These are phyloP conservation scores for Carex littledalei DNA, from an alignment of 176 grass and related monocot genomes.

Conservation along the genomic window DNA sequence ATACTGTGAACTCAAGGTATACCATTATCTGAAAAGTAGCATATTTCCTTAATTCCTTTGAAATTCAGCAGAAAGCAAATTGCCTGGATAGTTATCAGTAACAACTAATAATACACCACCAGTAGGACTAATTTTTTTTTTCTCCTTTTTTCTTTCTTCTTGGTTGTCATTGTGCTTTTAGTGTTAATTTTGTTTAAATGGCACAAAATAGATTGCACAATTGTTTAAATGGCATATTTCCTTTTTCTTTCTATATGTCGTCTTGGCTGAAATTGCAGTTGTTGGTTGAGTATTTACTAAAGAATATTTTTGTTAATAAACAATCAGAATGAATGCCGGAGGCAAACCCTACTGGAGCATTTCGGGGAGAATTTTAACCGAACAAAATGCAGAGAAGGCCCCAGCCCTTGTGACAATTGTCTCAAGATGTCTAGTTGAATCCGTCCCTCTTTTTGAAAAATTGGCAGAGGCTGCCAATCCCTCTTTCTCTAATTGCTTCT, in stretches of 20 bases:
- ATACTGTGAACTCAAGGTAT: slow-evolving; percentile 92
- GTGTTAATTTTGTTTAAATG: background rate
- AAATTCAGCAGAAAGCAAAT: background rate
- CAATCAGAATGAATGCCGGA: slow-evolving; percentile 63
- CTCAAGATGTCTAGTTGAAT: slow-evolving; percentile 36
- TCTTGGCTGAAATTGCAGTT: background rate
- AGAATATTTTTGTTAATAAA: background rate
- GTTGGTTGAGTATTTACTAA: background rate
- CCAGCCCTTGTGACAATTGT: slow-evolving; percentile 86
- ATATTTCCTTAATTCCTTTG: background rate
- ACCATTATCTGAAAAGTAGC: background rate
- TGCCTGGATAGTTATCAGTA: too few species aligned
- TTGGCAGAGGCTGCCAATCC: background rate
- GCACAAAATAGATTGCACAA: background rate
- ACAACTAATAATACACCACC: background rate
- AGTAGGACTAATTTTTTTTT: background rate
- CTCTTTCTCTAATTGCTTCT: background rate
- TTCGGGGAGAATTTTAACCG: slow-evolving; percentile 64
- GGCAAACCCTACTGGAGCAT: slow-evolving; percentile 64
- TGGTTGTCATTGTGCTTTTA: background rate
- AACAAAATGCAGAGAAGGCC: slow-evolving; percentile 52
- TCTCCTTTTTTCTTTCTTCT: background rate
- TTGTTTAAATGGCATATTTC: background rate
- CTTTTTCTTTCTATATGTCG: background rate
- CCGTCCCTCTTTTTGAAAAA: background rate